Base-by-base conservation (phyloP, 2,329 filamentous ascomycete species). In the Fonsecaea pedrosoi region DNA sequence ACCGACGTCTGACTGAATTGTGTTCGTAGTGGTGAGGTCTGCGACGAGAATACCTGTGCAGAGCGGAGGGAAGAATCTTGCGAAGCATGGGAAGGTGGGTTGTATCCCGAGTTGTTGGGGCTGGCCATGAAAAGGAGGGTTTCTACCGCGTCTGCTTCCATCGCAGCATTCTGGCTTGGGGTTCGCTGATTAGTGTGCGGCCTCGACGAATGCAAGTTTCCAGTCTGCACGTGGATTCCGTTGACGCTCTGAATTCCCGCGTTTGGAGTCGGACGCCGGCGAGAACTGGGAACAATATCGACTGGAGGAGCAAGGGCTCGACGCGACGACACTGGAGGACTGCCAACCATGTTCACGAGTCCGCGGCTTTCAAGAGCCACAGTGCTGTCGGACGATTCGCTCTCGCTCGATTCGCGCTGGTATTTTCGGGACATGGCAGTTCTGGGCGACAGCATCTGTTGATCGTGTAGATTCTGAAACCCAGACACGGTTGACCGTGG, bases 401-500 rank as follows among this genome's bases (percentile, higher is more conserved):
- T 73, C 38, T 71, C 68, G 54, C 72, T 75, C 35, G 35, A 71
- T 58, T 67, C 66, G 65, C 65, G 69, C 60, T 42, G 61, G 45
- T 66, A 72, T 60, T 63, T 70, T 25, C 69, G 53, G 6, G 70
- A 80, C 69, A 73, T 77, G 66, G 73, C 74, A 2, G 80, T 76
- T 82, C 40, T 87, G 84, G 73, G 87, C 4, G 71, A 73, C 25
- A 64, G 61, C 35, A 87, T n/a, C 84, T 85, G n/a, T 82, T 80
- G 67, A 80, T 82, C 56, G 79, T 59, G 83, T 80, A 65, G 83
- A 78, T 72, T 86, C 80, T 70, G 87, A 73, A 63, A 86, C 84
- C 34, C 87, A 85, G 65, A 83, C 81, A 77, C 85, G 85, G 57
- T 89, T 84, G 38, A 84, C 81, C 32, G 70, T 21, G 89, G 87